A percentile compares a stretch with the other conserved stretches of the same genome.
phyloP scores from a whole-genome alignment of 352 stramenopile species.

The Phytophthora boehmeriae region DNA sequence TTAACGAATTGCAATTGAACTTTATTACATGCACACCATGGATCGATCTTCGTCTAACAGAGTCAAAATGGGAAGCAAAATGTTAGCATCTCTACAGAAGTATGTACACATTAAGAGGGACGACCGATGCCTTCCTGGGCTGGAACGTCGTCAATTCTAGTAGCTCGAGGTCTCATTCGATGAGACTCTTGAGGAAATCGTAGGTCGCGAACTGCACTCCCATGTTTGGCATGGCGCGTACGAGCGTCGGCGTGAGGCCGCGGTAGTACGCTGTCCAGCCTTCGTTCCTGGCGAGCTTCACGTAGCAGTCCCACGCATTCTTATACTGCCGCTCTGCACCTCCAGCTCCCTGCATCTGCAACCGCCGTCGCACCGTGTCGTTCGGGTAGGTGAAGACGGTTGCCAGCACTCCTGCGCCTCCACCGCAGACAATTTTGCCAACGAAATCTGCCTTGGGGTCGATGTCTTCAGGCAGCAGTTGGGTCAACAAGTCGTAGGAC shows the following conservation, averaged over 20 bases:
- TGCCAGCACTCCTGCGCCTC: constrained; percentile 79
- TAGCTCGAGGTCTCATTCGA: constrained; percentile 21
- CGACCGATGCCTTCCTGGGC: not conserved
- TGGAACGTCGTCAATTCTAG: not conserved
- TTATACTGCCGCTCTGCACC: constrained; percentile 64
- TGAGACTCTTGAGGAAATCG: constrained; percentile 70
- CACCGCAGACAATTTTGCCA: constrained; percentile 78
- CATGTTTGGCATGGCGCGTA: constrained; percentile 88
- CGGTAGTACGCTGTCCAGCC: constrained; percentile 77
- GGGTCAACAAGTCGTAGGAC: constrained; percentile 74
- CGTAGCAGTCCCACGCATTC: constrained; percentile 81
- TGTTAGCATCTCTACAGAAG: no score
- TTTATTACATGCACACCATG: not conserved
- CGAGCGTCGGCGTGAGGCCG: constrained; percentile 76
- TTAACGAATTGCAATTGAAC: constrained; percentile 7
- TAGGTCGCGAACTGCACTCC: constrained; percentile 89
- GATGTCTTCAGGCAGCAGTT: constrained; percentile 56
- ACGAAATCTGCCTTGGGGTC: constrained; percentile 63
- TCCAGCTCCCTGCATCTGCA: constrained; percentile 88
- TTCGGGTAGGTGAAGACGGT: constrained; percentile 90
- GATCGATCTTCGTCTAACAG: no score
- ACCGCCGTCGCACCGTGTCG: constrained; percentile 82
- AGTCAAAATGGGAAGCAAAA: no score
- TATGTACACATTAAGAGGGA: no score
- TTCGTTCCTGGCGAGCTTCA: constrained; percentile 64